Evolutionary conservation across 2,329 filamentous ascomycete species (phyloP).

Genomic region (Ilyonectria mors-panacis): DNA sequence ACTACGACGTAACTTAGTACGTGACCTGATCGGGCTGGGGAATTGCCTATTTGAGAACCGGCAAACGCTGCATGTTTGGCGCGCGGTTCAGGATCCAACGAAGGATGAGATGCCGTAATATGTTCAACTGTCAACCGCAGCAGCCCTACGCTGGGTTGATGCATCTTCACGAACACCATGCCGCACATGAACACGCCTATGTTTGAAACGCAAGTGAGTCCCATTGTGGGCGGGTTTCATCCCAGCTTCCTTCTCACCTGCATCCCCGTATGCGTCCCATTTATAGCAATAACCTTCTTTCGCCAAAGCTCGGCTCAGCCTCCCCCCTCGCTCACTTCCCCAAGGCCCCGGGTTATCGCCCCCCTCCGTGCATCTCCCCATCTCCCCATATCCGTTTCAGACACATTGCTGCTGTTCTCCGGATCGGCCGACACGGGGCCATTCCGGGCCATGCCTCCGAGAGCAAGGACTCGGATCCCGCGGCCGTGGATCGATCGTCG

Average conservation of each 20-base stretch:
- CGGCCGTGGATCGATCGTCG: conserved; percentile 14
- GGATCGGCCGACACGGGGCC: conserved; percentile 13
- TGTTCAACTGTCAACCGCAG: background rate
- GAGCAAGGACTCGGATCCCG: background rate
- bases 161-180: background rate
- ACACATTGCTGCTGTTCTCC: conserved; percentile 15
- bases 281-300: conserved; percentile 6
- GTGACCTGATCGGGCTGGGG: background rate
- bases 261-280: background rate
- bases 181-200: background rate
- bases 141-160: conserved; percentile 7
- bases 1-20: no score
- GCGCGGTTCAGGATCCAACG: conserved; percentile 16
- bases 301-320: background rate
- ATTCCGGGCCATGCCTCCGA: background rate
- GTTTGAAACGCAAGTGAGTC: conserved; percentile 5
- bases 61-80: conserved; percentile 11
- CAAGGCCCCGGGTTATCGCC: background rate
- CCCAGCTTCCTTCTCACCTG: conserved; percentile 8
- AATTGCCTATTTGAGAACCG: conserved; percentile 1
- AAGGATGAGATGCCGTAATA: background rate
- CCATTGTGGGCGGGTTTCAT: conserved; percentile 16
- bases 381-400: conserved; percentile 18
- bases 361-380: background rate
- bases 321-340: background rate